phyloP scores from a whole-genome alignment of 495 filamentous ascomycete species.

The Annulohypoxylon bovei region DNA sequence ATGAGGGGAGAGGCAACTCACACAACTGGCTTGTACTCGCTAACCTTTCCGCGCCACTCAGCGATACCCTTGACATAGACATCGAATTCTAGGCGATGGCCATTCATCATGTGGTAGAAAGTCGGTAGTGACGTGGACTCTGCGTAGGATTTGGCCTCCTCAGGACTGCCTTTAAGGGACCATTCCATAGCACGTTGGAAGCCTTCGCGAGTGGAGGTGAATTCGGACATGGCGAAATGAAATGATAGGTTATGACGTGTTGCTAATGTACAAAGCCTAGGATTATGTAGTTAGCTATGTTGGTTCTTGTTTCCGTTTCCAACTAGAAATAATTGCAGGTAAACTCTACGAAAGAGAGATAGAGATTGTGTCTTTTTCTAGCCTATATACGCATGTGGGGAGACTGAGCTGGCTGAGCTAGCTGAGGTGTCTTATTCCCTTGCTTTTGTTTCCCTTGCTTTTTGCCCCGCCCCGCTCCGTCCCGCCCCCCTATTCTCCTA shows the following conservation, averaged over 20 bases:
- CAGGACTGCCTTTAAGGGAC: conserved; percentile 33
- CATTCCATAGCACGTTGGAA: conserved; percentile 43
- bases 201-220: conserved; percentile 33
- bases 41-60: conserved; percentile 42
- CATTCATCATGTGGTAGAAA: conserved; percentile 29
- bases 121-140: conserved; percentile 2
- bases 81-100: conserved; percentile 13
- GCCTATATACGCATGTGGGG: background rate
- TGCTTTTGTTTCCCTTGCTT: background rate
- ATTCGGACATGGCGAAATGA: conserved; percentile 36
- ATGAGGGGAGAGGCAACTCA: conserved; percentile 5
- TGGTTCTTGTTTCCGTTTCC: background rate
- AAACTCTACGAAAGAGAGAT: background rate
- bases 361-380: background rate
- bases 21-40: conserved; percentile 41
- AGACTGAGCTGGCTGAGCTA: background rate
- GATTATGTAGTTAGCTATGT: background rate
- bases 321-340: background rate
- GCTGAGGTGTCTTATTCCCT: background rate
- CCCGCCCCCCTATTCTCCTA: background rate
- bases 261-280: background rate
- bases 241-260: background rate
- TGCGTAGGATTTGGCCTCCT: conserved; percentile 33
- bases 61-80: conserved; percentile 37
- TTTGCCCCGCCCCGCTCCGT: background rate